These are phyloP conservation scores for Eucalyptus decipiens DNA, from an alignment of 345 rosid species.

Conservation along the genomic window DNA sequence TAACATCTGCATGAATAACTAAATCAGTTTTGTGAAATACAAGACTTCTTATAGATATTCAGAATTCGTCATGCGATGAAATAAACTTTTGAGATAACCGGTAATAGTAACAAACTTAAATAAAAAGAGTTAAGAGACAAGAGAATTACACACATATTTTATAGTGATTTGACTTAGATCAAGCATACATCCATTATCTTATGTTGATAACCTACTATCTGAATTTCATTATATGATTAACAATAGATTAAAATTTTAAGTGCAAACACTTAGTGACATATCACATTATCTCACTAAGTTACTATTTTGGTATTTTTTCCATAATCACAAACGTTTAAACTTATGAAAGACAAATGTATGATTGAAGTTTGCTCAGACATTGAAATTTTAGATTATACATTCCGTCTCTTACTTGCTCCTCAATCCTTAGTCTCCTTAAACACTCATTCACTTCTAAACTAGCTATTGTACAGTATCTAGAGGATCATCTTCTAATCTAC, in stretches of 20 bases:
- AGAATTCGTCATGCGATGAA: fast-evolving
- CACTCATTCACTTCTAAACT: too few relatives aligned
- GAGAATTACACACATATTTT: fast-evolving
- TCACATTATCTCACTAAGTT: fast-evolving
- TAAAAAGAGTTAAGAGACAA: too few relatives aligned
- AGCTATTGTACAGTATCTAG: fast-evolving
- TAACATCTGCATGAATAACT: fast-evolving
- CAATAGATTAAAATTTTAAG: fast-evolving
- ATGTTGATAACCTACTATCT: fast-evolving
- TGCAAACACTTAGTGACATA: too few relatives aligned
- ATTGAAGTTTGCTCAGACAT: fast-evolving
- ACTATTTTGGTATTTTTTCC: fast-evolving
- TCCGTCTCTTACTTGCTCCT: too few relatives aligned
- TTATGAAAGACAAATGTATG: too few relatives aligned
- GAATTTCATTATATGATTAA: too few relatives aligned
- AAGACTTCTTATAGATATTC: fast-evolving
- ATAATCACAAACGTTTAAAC: fast-evolving
- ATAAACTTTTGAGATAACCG: fast-evolving
- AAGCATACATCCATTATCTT: too few relatives aligned
- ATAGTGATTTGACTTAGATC: fast-evolving
- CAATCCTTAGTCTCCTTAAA: fast-evolving
- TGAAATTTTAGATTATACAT: too few relatives aligned
- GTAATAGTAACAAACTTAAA: too few relatives aligned
- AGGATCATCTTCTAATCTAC: too few relatives aligned
- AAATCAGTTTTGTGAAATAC: fast-evolving